phyloP scores from a whole-genome alignment of 805 yeast species.

The Candida argentea region DNA sequence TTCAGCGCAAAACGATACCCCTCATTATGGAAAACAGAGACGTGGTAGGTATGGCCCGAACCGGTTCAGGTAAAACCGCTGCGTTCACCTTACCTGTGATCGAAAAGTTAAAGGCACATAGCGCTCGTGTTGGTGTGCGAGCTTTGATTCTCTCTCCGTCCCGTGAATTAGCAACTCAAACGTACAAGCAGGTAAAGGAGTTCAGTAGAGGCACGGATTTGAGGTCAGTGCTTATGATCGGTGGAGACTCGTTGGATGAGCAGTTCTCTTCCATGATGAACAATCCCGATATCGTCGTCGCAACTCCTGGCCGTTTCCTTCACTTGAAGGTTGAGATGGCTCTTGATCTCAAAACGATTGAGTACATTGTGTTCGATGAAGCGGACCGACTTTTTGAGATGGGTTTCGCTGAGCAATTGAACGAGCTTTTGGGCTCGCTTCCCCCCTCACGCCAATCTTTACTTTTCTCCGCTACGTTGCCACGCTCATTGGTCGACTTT shows the following conservation, averaged over 20 bases:
- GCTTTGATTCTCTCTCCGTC: constrained; percentile 89
- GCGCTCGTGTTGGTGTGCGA: constrained; percentile 80
- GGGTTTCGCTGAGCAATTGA: constrained; percentile 91
- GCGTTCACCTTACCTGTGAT: constrained; percentile 88
- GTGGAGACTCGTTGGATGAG: constrained; percentile 98
- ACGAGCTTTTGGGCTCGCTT: constrained; percentile 74
- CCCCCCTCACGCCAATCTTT: constrained; percentile 81
- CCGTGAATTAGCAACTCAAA: constrained; percentile 92
- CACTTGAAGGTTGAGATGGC: constrained; percentile 96
- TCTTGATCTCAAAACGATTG: constrained; percentile 70
- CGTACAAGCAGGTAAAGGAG: constrained; percentile 80
- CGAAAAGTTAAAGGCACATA: constrained; percentile 73
- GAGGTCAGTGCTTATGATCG: constrained; percentile 73
- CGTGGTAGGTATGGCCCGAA: constrained; percentile 98
- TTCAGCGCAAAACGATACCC: constrained; percentile 93
- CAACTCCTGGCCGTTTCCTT: constrained; percentile 95
- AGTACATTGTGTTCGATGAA: constrained; percentile 91
- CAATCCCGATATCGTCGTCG: constrained; percentile 90
- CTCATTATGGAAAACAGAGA: constrained; percentile 78
- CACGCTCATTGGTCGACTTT: constrained; percentile 85
- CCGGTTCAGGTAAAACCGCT: constrained; percentile 98
- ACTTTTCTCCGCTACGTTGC: constrained; percentile 90
- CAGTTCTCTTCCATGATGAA: constrained; percentile 89
- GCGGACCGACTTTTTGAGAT: constrained; percentile 94
- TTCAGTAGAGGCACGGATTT: constrained; percentile 78